Evolutionary conservation across 441 rosid species (phyloP), one percentile per base, ranked within the genome.

Genomic region (Euphorbia corollata): DNA sequence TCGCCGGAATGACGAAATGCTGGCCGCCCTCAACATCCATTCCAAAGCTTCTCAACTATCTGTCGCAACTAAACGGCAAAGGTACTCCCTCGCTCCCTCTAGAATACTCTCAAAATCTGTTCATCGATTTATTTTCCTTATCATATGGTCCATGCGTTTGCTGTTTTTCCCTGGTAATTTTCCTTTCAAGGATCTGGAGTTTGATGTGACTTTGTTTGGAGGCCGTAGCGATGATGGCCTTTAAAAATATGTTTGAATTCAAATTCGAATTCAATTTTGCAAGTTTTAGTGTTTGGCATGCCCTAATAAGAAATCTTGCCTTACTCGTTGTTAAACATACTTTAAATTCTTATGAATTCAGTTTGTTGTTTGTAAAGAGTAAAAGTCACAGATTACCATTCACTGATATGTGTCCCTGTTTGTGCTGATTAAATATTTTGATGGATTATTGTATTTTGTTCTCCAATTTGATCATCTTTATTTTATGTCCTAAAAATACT

Each of bases 1-100:
- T 50, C 81, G 77, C 64, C 80, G 92, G 53, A 88, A 92, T 57
- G 87, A 75, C 6, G 82, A 92, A 73, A 85, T 82, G 86, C 56
- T 92, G 73, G 88, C 96, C 6, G 75, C 92, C 16, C 88, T 90
- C 63, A 83, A 87, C 2, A 24, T 56, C 54, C 18, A 6, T 0
- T 73, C 88, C 67, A 77, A 68, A 65, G 88, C 81, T 51, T 72
- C 90, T 68, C 75, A 75, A n/a, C 86, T 89, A 79, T 76, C 89
- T 30, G 73, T 84, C 45, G 63, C 81, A 27, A 34, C 85, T 66
- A 90, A 85, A 68, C 89, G 91, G 71, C 74, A 64, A 67, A 79
- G 82, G 89, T 88, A 30, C 8, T 24, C 64, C n/a, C 19, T 13
- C 47, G 27, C 59, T 38, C 34, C 8, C 13, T 41, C 12, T 41